Base-by-base conservation (phyloP, 2,329 filamentous ascomycete species). In the Colletotrichum somersetense region DNA sequence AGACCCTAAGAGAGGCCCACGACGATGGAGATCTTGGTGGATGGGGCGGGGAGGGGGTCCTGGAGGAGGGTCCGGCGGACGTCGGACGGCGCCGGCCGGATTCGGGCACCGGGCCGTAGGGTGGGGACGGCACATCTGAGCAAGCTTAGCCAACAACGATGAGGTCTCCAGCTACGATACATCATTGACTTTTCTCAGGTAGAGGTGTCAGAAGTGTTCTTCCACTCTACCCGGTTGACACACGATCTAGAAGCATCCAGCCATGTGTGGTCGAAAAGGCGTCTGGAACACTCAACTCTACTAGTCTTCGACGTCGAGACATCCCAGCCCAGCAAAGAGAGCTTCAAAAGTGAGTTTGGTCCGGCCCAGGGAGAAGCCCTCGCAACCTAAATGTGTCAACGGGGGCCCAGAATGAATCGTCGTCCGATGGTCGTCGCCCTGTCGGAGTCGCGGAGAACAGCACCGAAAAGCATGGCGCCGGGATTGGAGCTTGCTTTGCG, bases 1-100 rank as follows among this genome's bases (percentile, higher is more conserved):
- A 11, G 26, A 40, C 67, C 63, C 67, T 67, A 71, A 64, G 38
- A 48, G 0, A 66, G 62, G 38, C 46, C 67, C 62, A 66, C 46
- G 46, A 52, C 26, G 44, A 62, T 62, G 57, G 57, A 26, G 12
- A 3, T 35, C 10, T 42, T 33, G 56, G n/a, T 35, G 57, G 64
- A 23, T 62, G 23, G 12, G 40, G 58, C 57, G 42, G 44, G 14
- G 35, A 50, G 64, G 40, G 33, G 30, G 33, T 48, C 35, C 53
- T 18, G 44, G 18, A 42, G 48, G 58, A 16, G 38, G 1, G 2
- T 38, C 53, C 30, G 35, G 26, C 18, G 30, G 10, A 30, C 11
- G 23, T 20, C 40, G 5, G 18, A 30, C 40, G 40, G 35, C 26
- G 52, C 30, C 30, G 53, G 16, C 46, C 30, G 56, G 14, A n/a